Conservation (phyloP, 2,329 filamentous ascomycete genomes). For the Pleurostoma richardsiae region DNA sequence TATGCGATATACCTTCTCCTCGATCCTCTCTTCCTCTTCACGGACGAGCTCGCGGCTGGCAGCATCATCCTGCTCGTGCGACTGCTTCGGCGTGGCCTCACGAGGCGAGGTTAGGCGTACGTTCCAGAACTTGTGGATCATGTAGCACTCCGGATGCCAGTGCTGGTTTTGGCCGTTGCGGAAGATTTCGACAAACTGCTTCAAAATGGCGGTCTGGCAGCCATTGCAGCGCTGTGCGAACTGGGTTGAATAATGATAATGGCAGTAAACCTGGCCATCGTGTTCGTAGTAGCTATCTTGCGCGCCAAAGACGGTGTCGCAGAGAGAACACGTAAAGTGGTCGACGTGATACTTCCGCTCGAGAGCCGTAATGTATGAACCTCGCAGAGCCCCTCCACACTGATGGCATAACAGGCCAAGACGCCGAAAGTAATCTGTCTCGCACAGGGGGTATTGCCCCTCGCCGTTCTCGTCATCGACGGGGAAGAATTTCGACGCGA, state of each 20-base stretch:
- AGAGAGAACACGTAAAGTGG: slow-evolving; percentile 97
- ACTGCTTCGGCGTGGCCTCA: slow-evolving; percentile 36
- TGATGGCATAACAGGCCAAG: slow-evolving; percentile 87
- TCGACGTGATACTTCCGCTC: slow-evolving; percentile 99
- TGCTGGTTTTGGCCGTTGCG: slow-evolving; percentile 97
- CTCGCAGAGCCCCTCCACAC: slow-evolving; percentile 86
- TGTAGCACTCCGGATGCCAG: slow-evolving; percentile 99
- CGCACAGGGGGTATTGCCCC: slow-evolving; percentile 90
- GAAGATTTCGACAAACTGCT: slow-evolving; percentile 99
- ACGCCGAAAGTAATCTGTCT: slow-evolving; percentile 94
- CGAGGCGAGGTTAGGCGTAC: slow-evolving; percentile 70
- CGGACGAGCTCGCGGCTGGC: slow-evolving; percentile 72
- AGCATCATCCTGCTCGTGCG: slow-evolving; percentile 40
- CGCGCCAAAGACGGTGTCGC: slow-evolving; percentile 94
- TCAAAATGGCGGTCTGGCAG: slow-evolving; percentile 93
- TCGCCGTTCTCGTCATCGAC: slow-evolving; percentile 84
- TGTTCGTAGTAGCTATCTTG: slow-evolving; percentile 99
- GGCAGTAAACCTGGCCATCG: slow-evolving; percentile 92
- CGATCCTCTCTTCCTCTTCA: slow-evolving; percentile 86
- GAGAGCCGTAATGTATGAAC: slow-evolving; percentile 95
- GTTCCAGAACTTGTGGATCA: slow-evolving; percentile 99
- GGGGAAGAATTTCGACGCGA: slow-evolving; percentile 98
- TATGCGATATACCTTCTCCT: slow-evolving; percentile 95
- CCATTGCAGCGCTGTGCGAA: slow-evolving; percentile 96
- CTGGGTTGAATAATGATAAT: slow-evolving; percentile 97